phyloP scores from a whole-genome alignment of 208 protist species.

The Leptomonas pyrrhocoris region DNA sequence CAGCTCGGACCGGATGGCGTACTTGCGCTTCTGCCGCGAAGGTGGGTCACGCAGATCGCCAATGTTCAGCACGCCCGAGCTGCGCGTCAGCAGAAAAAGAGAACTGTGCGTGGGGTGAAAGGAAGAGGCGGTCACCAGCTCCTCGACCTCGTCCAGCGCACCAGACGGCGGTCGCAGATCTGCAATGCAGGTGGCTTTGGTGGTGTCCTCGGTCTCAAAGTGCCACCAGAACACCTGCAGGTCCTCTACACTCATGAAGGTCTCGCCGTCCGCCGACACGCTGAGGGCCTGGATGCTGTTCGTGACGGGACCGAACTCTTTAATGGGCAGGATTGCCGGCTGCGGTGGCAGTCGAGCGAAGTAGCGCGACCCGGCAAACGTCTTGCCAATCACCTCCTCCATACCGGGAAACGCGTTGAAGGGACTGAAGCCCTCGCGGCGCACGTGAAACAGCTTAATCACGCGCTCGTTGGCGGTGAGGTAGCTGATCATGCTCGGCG shows the following conservation, averaged over 20 bases:
- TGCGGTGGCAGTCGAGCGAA: constrained; percentile 67
- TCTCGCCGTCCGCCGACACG: constrained; percentile 74
- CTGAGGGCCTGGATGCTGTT: constrained; percentile 80
- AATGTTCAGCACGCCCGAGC: constrained; percentile 82
- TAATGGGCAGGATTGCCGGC: constrained; percentile 67
- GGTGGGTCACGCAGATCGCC: constrained; percentile 84
- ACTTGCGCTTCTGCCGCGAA: constrained; percentile 66
- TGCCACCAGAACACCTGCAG: constrained; percentile 91
- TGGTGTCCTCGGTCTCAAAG: constrained; percentile 70
- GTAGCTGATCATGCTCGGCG: constrained; percentile 85
- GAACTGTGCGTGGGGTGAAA: constrained; percentile 87
- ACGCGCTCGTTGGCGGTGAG: constrained; percentile 86
- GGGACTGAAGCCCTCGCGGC: constrained; percentile 73
- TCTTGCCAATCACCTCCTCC: constrained; percentile 59
- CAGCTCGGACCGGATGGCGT: constrained; percentile 68
- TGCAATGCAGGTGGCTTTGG: constrained; percentile 75
- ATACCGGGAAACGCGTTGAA: constrained; percentile 79
- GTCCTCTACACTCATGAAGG: constrained; percentile 89
- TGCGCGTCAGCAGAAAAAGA: constrained; percentile 82
- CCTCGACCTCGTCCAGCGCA: constrained; percentile 76
- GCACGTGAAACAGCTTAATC: constrained; percentile 88
- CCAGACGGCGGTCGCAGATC: constrained; percentile 70
- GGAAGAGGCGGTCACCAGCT: constrained; percentile 76
- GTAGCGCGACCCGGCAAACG: constrained; percentile 59
- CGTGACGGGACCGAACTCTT: constrained; percentile 75